Base-by-base conservation (phyloP, 2,329 filamentous ascomycete genomes). In the Xylaria sp. region DNA sequence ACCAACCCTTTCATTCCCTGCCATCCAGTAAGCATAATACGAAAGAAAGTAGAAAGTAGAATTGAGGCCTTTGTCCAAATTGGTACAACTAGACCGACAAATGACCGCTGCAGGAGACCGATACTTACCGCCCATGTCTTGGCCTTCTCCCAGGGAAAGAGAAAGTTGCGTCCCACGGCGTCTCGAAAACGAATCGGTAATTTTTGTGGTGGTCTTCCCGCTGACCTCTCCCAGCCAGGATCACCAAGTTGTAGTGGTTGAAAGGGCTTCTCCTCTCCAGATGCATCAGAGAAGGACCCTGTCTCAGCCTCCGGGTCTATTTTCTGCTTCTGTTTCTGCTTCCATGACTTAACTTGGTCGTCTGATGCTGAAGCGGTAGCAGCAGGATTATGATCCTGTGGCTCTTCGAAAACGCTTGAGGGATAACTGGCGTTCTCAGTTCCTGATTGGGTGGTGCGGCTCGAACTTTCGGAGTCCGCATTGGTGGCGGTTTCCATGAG, bases 111-210 rank as follows among this genome's bases (percentile, higher is more conserved):
- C 23, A 42, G 60, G 59, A 60, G 54, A 20, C 15, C 26, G 5
- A 20, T 0, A 68, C 81, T 78, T 82, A 88, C 87, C 80, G 84
- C 81, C 88, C 88, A 90, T 2, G 86, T 89, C 75, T 86, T 88
- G 76, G 88, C 91, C 57, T 90, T 78, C 70, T 90, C 85, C 80
- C 87, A 91, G 6, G 89, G 89, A 72, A 92, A 90, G 73, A 85
- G 86, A 77, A 88, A 91, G 74, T 89, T 90, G 67, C 89, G 82
- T 33, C 88, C 88, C 42, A 91, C 83, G 1, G 88, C 88, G 79
- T 92, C 89, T 74, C 89, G 89, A 78, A 90, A 90, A 69, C 87
- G 87, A 75, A 91, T 86, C 7, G 88, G 88, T 59, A 88, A 83
- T 72, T 78, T 77, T 33, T 67, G 70, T 10, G 74, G 75, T 11